Evolutionary conservation across 2,329 filamentous ascomycete species (phyloP).

Genomic region (Aspergillus brunneoviolaceus): DNA sequence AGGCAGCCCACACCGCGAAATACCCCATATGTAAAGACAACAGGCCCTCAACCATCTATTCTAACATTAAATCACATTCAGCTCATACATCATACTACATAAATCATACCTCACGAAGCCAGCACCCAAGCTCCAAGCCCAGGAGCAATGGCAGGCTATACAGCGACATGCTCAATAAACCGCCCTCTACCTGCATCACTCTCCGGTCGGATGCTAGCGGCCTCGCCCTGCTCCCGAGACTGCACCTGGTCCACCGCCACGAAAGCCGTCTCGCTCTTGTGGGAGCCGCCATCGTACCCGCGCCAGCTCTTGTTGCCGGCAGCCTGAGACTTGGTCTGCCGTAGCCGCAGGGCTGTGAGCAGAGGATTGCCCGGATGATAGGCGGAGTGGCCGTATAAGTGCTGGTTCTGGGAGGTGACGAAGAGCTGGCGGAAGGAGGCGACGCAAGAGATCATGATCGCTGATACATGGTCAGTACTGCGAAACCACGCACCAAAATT

Average conservation of each 20-base stretch:
- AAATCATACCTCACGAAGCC: too few species aligned
- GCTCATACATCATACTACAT: too few species aligned
- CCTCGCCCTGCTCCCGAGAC: neutral
- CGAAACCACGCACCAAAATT: neutral
- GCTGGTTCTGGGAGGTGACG: slow-evolving; percentile 13
- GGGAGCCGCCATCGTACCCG: neutral
- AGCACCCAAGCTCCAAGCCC: too few species aligned
- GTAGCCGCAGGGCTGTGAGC: neutral
- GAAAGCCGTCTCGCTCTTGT: neutral
- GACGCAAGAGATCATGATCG: slow-evolving; percentile 9
- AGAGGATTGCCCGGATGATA: neutral
- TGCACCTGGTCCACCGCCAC: neutral
- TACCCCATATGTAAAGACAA: accelerated
- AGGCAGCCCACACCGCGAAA: too few species aligned
- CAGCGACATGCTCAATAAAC: neutral
- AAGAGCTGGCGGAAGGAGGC: slow-evolving; percentile 19
- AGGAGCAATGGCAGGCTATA: neutral
- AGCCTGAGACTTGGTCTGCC: neutral
- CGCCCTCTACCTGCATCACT: neutral
- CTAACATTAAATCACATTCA: too few species aligned
- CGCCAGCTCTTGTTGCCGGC: neutral
- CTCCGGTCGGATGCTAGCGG: neutral
- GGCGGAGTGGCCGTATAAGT: neutral
- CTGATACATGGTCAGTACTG: neutral
- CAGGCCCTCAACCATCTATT: too few species aligned